Evolutionary conservation across 106 monocot species (phyloP), one percentile per base, ranked within the genome.

Genomic region (Dendrobium chrysotoxum): DNA sequence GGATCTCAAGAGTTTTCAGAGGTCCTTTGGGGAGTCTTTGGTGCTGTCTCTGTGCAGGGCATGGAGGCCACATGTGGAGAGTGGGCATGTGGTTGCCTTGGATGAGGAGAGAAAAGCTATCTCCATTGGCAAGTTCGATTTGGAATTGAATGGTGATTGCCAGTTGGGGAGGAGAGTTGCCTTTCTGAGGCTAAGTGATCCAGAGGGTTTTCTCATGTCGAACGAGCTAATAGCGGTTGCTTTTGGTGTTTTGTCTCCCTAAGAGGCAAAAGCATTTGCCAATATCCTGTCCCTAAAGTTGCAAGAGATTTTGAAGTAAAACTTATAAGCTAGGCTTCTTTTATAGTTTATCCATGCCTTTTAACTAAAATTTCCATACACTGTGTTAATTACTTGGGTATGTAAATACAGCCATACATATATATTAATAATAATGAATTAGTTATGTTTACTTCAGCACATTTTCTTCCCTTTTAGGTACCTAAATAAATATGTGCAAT

Each of bases 181-280:
- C 13, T 93, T 85, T 79, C 53, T 95, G 28, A 53, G 95, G 55
- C 88, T 99, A 9, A 90, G 91, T 40, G 99, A 99, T 85, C 99
- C 99, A 2, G 95, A 99, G 15, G 93, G 99, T 3, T 99, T 99
- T 84, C 87, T 99, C 2, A 76, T 99, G 80, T 99, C 99, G 26
- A 99, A 95, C 85, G 99, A 95, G 84, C 80, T 99, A 75, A 95
- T 99, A 78, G 85, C 99, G 13, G 82, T 83, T 83, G 91, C 95
- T 75, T 99, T 99, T 79, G 81, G 85, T 30, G 88, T 85, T 28
- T 84, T 99, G 40, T 88, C 93, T 39, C 95, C 92, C 13, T 93
- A 47, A 83, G 1, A 12, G 46, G 35, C 35, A 35, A 35, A 35
- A 35, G 35, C 31, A n/a, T n/a, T n/a, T n/a, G 12, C 3, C 70